These are phyloP conservation scores for Cyclotella choctawhatcheeana DNA, from an alignment of 108 stramenopile species.

Conservation along the genomic window DNA sequence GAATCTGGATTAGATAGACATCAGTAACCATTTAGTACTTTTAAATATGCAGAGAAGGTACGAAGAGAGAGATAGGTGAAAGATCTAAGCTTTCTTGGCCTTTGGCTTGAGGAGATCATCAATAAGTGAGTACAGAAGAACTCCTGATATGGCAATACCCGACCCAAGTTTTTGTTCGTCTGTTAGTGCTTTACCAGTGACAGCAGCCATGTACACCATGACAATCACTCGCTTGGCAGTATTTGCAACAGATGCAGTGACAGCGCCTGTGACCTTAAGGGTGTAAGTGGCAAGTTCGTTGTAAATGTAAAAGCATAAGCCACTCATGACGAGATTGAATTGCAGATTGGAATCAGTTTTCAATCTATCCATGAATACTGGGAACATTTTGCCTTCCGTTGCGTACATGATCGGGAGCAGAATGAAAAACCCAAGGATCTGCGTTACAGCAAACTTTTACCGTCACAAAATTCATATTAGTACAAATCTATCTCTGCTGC, in stretches of 20 bases:
- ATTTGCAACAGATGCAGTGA: slow-evolving; percentile 64
- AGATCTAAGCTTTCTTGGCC: slow-evolving; percentile 30
- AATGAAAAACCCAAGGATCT: slow-evolving; percentile 58
- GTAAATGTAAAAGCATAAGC: slow-evolving; percentile 63
- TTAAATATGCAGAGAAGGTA: slow-evolving; percentile 1
- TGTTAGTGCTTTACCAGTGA: slow-evolving; percentile 58
- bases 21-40: too few species aligned
- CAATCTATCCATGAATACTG: slow-evolving; percentile 48
- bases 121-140: slow-evolving; percentile 59
- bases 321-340: slow-evolving; percentile 62
- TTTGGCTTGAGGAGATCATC: slow-evolving; percentile 58
- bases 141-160: slow-evolving; percentile 56
- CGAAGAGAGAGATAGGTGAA: not conserved
- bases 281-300: slow-evolving; percentile 69
- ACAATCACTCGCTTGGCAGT: slow-evolving; percentile 66
- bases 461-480: too few species aligned
- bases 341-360: slow-evolving; percentile 52
- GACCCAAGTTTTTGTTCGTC: slow-evolving; percentile 61
- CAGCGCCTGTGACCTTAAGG: slow-evolving; percentile 57
- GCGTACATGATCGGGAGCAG: slow-evolving; percentile 60
- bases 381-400: slow-evolving; percentile 53
- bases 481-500: too few species aligned
- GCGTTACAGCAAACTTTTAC: slow-evolving; percentile 66
- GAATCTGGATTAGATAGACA: too few species aligned
- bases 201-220: slow-evolving; percentile 65